Base-by-base conservation (phyloP, 2,329 filamentous ascomycete species). In the Seiridium cupressi region DNA sequence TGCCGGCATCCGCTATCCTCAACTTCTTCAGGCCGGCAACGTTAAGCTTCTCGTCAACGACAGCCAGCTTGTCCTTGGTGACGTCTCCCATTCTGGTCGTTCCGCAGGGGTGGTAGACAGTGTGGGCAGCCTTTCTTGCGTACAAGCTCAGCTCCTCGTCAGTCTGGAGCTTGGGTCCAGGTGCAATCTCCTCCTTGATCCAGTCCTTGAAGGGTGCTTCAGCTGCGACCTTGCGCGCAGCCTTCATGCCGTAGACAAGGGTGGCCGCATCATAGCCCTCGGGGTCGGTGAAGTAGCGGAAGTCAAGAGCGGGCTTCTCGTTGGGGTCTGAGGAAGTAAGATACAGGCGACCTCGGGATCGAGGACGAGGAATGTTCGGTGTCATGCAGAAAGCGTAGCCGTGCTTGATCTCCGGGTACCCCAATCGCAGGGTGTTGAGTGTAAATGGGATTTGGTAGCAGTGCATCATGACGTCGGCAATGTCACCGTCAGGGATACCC, bases 391-490 rank as follows among this genome's bases (percentile, higher is more conserved):
- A 96, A 57, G 91, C 92, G 69, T 93, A 89, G 62, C 89, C 90
- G 65, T 93, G 86, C 62, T 84, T 68, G 62, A 83, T 71, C 61
- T 76, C 72, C 47, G 80, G 81, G 71, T 88, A 96, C 66, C 92
- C 92, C 9, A 97, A 83, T 46, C 91, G 88, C 59, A 84, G 79
- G 1, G 92, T 97, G 83, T 96, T 96, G 67, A 93, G 86, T 63
- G 89, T 91, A 78, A 96, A 96, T 58, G 92, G 92, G 66, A 96
- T 96, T 77, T 96, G 93, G 81, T 96, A 96, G 84, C 92, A 96
- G 80, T 96, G 92, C 90, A 95, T 95, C 93, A 96, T 96, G 70
- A 96, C 79, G 71, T 97, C 93, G 64, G 90, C 90, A 59, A 91
- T 88, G 63, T 90, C 84, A 57, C 89, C 89, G 67, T 96, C 92